These are phyloP conservation scores for Scedosporium dehoogii DNA, from an alignment of 2,329 filamentous ascomycete genomes.

Conservation along the genomic window DNA sequence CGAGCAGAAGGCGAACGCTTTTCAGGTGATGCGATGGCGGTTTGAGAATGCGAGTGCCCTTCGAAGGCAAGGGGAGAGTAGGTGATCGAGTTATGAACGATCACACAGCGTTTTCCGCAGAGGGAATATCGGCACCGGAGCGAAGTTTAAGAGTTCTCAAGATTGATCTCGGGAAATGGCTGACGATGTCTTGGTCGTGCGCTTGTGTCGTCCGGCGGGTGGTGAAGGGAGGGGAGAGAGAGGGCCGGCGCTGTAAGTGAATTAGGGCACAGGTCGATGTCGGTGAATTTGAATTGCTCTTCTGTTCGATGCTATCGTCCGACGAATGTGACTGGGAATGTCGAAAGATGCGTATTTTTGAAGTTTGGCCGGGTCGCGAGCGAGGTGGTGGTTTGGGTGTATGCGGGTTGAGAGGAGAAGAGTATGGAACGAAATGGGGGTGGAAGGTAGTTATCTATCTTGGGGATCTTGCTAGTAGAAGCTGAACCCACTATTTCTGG, in stretches of 20 bases:
- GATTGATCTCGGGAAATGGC: not conserved
- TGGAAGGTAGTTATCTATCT: conserved; percentile 4
- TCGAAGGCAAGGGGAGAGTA: conserved; percentile 4
- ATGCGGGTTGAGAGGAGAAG: conserved; percentile 1
- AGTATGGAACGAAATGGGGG: not conserved
- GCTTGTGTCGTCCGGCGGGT: not conserved
- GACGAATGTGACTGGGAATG: not conserved
- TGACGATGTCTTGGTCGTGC: not conserved
- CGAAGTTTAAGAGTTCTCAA: not conserved
- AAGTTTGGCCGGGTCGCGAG: not conserved
- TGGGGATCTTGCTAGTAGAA: not conserved
- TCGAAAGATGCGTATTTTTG: not conserved
- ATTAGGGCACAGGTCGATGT: not conserved
- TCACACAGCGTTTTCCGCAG: not conserved
- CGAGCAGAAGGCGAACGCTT: conserved; percentile 19
- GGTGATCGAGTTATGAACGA: conserved; percentile 4
- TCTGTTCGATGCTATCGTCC: not conserved
- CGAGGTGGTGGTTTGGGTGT: not conserved
- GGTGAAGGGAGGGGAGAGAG: conserved; percentile 3
- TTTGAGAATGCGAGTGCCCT: conserved; percentile 5
- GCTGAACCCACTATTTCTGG: not conserved
- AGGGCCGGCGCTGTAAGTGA: not conserved
- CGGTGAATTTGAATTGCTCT: not conserved
- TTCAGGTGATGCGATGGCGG: conserved; percentile 10
- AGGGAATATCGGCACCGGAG: not conserved